Percentiles rank a stretch among this genome's conserved stretches.
Conservation (phyloP, 2,329 filamentous ascomycete genomes). For the Chlorencoelia australis region DNA sequence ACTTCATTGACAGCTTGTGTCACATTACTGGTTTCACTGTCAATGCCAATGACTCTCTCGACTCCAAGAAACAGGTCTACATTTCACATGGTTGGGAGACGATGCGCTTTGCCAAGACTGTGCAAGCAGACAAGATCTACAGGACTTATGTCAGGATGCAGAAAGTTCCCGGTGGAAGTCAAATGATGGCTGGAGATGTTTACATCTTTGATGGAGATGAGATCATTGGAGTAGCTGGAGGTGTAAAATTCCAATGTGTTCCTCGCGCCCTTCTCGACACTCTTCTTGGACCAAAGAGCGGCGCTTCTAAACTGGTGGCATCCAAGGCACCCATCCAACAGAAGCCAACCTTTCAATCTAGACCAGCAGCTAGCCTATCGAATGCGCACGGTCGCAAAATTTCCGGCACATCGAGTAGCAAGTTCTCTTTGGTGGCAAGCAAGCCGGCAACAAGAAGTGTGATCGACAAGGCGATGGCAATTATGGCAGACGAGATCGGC, state of each 20-base stretch:
- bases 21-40: slow-evolving; percentile 52
- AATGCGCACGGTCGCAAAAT: not conserved
- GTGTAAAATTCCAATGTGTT: slow-evolving; percentile 17
- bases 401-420: not conserved
- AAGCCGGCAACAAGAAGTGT: slow-evolving; percentile 15
- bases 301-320: not conserved
- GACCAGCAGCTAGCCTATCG: not conserved
- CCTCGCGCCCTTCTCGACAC: slow-evolving; percentile 7
- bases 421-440: slow-evolving; percentile 18
- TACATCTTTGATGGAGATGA: slow-evolving; percentile 28
- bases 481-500: slow-evolving; percentile 46
- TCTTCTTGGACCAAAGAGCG: slow-evolving; percentile 5
- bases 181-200: slow-evolving; percentile 28
- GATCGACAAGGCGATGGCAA: slow-evolving; percentile 35
- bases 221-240: slow-evolving; percentile 27
- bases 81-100: slow-evolving; percentile 22
- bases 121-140: slow-evolving; percentile 16
- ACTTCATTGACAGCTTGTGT: slow-evolving; percentile 49
- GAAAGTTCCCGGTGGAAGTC: slow-evolving; percentile 22
- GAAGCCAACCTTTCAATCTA: not conserved
- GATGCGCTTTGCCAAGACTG: slow-evolving; percentile 16
- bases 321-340: not conserved
- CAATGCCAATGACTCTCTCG: slow-evolving; percentile 37
- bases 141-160: slow-evolving; percentile 22
- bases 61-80: slow-evolving; percentile 19